These are phyloP conservation scores for Erigeron philadelphicus DNA, from an alignment of 140 eudicot genomes.

Conservation along the genomic window DNA sequence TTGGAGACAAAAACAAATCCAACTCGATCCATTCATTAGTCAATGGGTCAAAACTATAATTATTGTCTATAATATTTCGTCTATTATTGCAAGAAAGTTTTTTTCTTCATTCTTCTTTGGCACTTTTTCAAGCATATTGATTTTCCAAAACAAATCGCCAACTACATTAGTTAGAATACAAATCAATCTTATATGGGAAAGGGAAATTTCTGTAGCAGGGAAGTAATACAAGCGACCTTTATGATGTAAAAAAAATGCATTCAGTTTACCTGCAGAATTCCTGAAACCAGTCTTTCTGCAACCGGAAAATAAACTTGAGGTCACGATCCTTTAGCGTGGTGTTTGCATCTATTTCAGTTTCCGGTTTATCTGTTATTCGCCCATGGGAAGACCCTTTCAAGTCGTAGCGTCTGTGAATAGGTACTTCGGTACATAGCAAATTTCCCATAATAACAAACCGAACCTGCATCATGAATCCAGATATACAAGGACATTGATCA, in stretches of 20 bases:
- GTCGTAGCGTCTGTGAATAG: constrained; percentile 88
- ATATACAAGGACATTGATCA: constrained; percentile 5
- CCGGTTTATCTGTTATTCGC: constrained; percentile 79
- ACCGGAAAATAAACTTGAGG: constrained; percentile 64
- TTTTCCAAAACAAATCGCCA: background rate
- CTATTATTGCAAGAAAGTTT: background rate
- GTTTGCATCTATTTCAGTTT: constrained; percentile 69
- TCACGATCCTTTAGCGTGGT: constrained; percentile 91
- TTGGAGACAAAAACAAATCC: too few relatives aligned
- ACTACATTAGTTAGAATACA: background rate
- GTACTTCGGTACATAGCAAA: constrained; percentile 57
- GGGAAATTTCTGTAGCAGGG: background rate
- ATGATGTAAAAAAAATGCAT: background rate
- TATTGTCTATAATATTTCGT: background rate
- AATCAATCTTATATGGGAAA: background rate
- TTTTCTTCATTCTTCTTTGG: background rate
- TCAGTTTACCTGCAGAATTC: constrained; percentile 67
- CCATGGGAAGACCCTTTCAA: constrained; percentile 93
- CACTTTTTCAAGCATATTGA: background rate
- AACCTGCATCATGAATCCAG: constrained; percentile 47
- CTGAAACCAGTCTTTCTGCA: constrained; percentile 61
- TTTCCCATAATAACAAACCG: constrained; percentile 95
- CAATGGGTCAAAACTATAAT: too few relatives aligned
- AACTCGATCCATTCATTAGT: too few relatives aligned
- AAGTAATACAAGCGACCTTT: background rate